These are phyloP conservation scores for Neurospora cerealis DNA, from an alignment of 495 filamentous ascomycete genomes.

Conservation along the genomic window DNA sequence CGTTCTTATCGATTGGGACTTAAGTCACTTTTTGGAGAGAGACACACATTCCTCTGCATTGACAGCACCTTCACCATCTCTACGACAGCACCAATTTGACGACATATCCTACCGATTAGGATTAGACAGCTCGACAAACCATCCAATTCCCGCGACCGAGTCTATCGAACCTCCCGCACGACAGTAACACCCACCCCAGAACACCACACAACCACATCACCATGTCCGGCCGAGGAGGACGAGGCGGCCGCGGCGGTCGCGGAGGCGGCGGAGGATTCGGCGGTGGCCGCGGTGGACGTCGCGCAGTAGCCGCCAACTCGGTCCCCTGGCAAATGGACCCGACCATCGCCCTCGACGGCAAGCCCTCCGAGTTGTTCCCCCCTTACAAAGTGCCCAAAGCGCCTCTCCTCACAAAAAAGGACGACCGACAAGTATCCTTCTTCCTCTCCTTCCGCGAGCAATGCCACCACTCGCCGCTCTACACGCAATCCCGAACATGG, in stretches of 20 bases:
- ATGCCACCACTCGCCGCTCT: slow-evolving; percentile 38
- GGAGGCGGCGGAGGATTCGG: slow-evolving; percentile 27
- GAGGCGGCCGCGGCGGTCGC: slow-evolving; percentile 22
- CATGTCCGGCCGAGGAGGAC: slow-evolving; percentile 26
- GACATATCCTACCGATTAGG: neutral
- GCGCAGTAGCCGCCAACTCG: slow-evolving; percentile 14
- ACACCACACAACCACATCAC: neutral
- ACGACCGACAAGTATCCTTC: slow-evolving; percentile 32
- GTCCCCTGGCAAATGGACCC: slow-evolving; percentile 26
- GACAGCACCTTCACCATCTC: neutral
- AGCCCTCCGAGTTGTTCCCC: slow-evolving; percentile 35
- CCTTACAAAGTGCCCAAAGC: slow-evolving; percentile 33
- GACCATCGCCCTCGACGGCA: slow-evolving; percentile 24
- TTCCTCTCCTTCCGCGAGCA: slow-evolving; percentile 39
- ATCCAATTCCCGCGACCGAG: neutral
- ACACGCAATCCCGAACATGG: slow-evolving; percentile 31
- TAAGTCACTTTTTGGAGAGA: neutral
- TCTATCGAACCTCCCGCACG: neutral
- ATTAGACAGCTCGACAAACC: neutral
- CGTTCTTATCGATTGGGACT: neutral
- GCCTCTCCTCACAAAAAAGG: slow-evolving; percentile 25
- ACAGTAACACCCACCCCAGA: neutral
- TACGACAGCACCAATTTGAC: neutral
- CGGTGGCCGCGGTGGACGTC: slow-evolving; percentile 21
- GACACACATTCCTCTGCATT: neutral